Evolutionary conservation across 2,329 filamentous ascomycete species (phyloP), one percentile per base, ranked within the genome.

Genomic region (Phoma sp.): DNA sequence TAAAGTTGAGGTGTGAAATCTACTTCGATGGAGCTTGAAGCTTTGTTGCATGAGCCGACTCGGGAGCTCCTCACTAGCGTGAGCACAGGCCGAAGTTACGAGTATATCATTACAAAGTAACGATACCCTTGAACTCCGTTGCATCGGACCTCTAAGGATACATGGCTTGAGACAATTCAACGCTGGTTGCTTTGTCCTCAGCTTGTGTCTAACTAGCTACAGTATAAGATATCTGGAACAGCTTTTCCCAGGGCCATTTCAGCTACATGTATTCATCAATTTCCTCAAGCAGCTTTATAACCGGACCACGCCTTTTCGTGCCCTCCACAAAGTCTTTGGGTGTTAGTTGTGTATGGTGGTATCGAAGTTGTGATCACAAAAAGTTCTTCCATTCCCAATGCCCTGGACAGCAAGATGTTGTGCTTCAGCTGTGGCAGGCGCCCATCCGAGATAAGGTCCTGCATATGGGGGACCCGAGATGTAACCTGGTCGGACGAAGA

Each of bases 261-360:
- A 7, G 39, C 26, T 51, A 60, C 47, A n/a, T 60, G 55, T 15
- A 60, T 55, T 18, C 57, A n/a, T n/a, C 54, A 21, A 51, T 50
- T 37, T 60, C 47, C 26, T 60, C 50, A 21, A 60, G 54, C 26
- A 60, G 15, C 15, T 53, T 57, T 54, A 60, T 60, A 5, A 54
- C 47, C 23, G 47, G 43, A 1, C 23, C 45, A 25, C 55, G 57
- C 10, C 42, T 15, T 30, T 60, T 60, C n/a, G 47, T 50, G 26
- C 32, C 30, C 7, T 60, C 54, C 10, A 60, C 36, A 10, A 1
- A 38, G 26, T 60, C 53, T 60, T 28, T 15, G 18, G 4, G 10
- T 43, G 15, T 56, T 11, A 51, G 53, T 30, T 47, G 30, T 12
- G 20, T 23, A n/a, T 30, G 4, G 10, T 42, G 9, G 5, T 14